Evolutionary conservation across 768 basidiomycete species (phyloP).

Genomic region (Lactarius quietus): DNA sequence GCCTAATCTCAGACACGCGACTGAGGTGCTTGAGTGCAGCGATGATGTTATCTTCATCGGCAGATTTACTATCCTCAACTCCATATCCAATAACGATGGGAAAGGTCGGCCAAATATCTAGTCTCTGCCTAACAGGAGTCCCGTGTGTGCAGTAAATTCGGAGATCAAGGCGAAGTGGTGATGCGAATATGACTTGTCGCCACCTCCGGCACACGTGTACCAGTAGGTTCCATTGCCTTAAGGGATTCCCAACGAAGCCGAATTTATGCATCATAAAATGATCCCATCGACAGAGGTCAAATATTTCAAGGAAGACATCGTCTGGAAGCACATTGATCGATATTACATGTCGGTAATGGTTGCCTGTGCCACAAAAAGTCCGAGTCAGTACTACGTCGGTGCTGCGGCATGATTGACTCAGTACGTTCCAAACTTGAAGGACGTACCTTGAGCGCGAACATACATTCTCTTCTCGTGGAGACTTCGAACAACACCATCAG

Average conservation of each 20-base stretch:
- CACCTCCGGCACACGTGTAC: not conserved
- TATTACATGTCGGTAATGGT: no score
- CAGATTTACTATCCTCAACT: fast-evolving
- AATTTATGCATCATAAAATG: no score
- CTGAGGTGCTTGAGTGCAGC: not conserved
- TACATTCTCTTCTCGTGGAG: no score
- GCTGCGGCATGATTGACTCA: no score
- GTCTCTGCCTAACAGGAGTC: not conserved
- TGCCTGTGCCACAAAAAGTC: no score
- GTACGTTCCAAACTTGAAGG: no score
- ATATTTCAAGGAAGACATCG: not conserved
- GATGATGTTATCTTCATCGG: not conserved
- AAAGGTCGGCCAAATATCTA: not conserved
- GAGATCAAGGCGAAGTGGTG: not conserved
- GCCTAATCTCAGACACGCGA: not conserved
- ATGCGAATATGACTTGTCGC: not conserved
- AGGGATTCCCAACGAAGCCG: not conserved
- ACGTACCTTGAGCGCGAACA: no score
- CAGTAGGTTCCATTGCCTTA: not conserved
- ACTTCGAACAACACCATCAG: no score
- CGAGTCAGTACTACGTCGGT: no score
- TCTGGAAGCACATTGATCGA: not conserved
- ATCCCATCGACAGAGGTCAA: not conserved
- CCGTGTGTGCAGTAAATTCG: not conserved
- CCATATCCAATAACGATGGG: not conserved